These are phyloP conservation scores for Dactylis glomerata DNA, from an alignment of 176 grass and related monocot species.

Conservation along the genomic window DNA sequence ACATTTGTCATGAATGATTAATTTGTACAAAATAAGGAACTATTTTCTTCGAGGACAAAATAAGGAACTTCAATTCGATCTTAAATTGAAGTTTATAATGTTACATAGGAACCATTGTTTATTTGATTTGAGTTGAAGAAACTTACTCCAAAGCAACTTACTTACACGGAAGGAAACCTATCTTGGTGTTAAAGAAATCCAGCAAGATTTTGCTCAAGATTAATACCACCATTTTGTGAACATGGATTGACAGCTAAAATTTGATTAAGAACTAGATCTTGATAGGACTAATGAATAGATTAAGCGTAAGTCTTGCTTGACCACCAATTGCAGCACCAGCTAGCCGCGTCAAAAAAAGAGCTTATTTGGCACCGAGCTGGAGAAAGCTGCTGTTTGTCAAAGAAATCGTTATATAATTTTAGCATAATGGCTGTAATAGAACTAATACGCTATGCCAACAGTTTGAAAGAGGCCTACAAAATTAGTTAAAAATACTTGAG, in stretches of 20 bases:
- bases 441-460: neutral
- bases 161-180: neutral
- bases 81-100: neutral
- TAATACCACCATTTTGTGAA: too few species aligned
- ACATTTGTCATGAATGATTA: neutral
- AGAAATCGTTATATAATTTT: slow-evolving; percentile 1
- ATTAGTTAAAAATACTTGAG: slow-evolving; percentile 6
- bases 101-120: neutral
- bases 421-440: neutral
- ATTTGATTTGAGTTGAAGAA: neutral
- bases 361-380: slow-evolving; percentile 24
- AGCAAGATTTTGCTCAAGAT: neutral
- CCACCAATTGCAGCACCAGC: slow-evolving; percentile 3
- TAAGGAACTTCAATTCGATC: neutral
- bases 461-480: neutral
- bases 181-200: neutral
- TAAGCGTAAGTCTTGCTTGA: neutral
- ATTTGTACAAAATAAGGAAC: neutral
- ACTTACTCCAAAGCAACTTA: neutral
- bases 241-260: slow-evolving; percentile 11
- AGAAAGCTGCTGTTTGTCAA: slow-evolving; percentile 25
- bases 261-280: neutral
- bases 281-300: neutral
- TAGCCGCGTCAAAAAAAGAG: neutral
- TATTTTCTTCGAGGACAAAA: too few species aligned